A percentile compares a stretch with the other conserved stretches of the same genome.
phyloP scores from a whole-genome alignment of 139 green algal species.

The Raphidocelis subcapitata region DNA sequence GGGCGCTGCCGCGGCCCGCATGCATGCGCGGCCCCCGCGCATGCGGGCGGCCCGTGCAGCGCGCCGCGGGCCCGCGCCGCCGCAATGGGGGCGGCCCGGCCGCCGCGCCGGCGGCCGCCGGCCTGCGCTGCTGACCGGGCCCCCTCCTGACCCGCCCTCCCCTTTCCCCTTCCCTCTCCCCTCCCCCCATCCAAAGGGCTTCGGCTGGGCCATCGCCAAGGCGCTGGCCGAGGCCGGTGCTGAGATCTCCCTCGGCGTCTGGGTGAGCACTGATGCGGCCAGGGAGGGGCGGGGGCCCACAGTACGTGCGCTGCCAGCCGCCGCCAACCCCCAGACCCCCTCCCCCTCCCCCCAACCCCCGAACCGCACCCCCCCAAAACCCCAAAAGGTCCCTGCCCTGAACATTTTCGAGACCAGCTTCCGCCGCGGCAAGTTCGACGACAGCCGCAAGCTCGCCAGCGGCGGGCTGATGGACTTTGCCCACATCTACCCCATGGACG shows the following conservation, averaged over 20 bases:
- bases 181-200: no score
- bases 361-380: no score
- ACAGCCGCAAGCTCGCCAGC: conserved; percentile 86
- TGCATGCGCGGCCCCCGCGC: no score
- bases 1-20: no score
- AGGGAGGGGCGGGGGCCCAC: no score
- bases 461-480: conserved; percentile 93
- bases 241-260: conserved; percentile 96
- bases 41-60: neutral
- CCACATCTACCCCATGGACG: conserved; percentile 97
- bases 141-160: neutral
- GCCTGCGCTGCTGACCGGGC: neutral
- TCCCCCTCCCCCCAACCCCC: no score
- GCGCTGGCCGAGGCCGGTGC: conserved; percentile 90
- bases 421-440: conserved; percentile 95
- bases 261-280: no score
- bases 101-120: neutral
- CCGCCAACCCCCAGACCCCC: no score
- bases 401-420: conserved; percentile 96
- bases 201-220: conserved; percentile 98
- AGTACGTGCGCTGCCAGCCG: no score
- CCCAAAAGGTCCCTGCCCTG: conserved; percentile 79
- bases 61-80: neutral
- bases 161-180: neutral
- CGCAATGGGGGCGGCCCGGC: neutral